Percentiles rank a stretch among this genome's conserved stretches.
Conservation (phyloP, 106 monocot genomes). For the Platanthera zijinensis region DNA sequence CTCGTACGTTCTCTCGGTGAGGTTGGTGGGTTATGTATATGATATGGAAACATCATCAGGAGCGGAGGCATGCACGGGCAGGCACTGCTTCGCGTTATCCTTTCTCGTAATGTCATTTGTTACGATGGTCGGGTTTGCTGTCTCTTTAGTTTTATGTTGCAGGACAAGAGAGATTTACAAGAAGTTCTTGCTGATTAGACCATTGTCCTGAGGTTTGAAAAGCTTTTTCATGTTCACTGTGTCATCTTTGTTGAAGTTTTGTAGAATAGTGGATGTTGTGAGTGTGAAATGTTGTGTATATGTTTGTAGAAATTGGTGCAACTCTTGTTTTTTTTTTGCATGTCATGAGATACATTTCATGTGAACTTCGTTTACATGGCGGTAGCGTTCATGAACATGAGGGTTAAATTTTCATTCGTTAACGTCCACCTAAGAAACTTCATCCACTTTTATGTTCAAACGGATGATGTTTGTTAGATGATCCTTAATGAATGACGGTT, state of each 20-base stretch:
- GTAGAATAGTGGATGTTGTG: not conserved
- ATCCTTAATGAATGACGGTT: no score
- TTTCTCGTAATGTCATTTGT: slow-evolving; percentile 69
- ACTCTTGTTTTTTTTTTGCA: no score
- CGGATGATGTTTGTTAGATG: no score
- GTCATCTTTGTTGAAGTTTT: not conserved
- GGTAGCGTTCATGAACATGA: no score
- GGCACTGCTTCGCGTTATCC: slow-evolving; percentile 64
- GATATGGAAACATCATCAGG: slow-evolving; percentile 48
- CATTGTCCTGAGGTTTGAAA: slow-evolving; percentile 2
- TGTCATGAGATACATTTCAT: no score
- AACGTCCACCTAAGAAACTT: no score
- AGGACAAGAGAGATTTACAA: slow-evolving; percentile 62
- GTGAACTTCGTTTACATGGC: no score
- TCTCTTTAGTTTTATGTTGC: slow-evolving; percentile 33
- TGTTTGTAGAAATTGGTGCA: not conserved
- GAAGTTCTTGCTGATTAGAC: slow-evolving; percentile 13
- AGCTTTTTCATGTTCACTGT: not conserved
- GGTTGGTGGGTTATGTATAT: slow-evolving; percentile 75
- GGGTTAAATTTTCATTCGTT: no score
- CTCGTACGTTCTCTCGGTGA: slow-evolving; percentile 82
- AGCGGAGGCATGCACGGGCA: slow-evolving; percentile 29
- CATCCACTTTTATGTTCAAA: no score
- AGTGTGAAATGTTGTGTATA: not conserved
- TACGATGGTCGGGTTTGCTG: slow-evolving; percentile 29